Conservation (phyloP, 495 filamentous ascomycete species). For the Penicillium turbatum region DNA sequence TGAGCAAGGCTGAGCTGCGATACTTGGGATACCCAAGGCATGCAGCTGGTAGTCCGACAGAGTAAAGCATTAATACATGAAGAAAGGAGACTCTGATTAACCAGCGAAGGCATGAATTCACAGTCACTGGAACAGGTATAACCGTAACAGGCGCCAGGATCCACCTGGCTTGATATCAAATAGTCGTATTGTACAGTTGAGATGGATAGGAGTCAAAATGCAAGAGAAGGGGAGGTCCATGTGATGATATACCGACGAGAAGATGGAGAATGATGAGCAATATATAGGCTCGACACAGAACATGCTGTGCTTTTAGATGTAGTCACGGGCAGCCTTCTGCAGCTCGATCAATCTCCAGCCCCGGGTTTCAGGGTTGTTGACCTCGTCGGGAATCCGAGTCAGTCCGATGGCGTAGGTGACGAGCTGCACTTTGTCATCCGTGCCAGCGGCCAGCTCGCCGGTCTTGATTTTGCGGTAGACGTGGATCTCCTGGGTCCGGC, state of each 20-base stretch:
- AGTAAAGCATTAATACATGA: slow-evolving; percentile 32
- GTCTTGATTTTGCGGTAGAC: slow-evolving; percentile 92
- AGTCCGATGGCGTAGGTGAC: slow-evolving; percentile 98
- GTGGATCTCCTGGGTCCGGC: slow-evolving; percentile 95
- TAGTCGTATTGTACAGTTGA: slow-evolving; percentile 44
- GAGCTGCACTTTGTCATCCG: slow-evolving; percentile 97
- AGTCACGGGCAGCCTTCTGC: slow-evolving; percentile 97
- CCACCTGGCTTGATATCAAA: slow-evolving; percentile 38
- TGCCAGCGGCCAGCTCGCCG: slow-evolving; percentile 85
- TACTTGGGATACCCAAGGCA: not conserved
- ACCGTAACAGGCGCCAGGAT: slow-evolving; percentile 32
- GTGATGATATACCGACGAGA: slow-evolving; percentile 4
- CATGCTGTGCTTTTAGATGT: slow-evolving; percentile 54
- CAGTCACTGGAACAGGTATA: slow-evolving; percentile 32
- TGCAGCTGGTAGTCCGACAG: slow-evolving; percentile 12
- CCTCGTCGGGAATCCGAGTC: slow-evolving; percentile 87
- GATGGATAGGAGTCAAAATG: slow-evolving; percentile 9
- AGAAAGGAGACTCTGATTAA: slow-evolving; percentile 17
- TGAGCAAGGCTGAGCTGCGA: not conserved
- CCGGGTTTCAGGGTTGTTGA: slow-evolving; percentile 91
- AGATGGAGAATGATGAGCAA: not conserved
- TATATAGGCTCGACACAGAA: not conserved
- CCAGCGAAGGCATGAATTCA: slow-evolving; percentile 19
- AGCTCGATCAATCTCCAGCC: slow-evolving; percentile 97
- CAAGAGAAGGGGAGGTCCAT: slow-evolving; percentile 3